phyloP scores from a whole-genome alignment of 176 grass and related monocot genomes.

The Oryza longistaminata region DNA sequence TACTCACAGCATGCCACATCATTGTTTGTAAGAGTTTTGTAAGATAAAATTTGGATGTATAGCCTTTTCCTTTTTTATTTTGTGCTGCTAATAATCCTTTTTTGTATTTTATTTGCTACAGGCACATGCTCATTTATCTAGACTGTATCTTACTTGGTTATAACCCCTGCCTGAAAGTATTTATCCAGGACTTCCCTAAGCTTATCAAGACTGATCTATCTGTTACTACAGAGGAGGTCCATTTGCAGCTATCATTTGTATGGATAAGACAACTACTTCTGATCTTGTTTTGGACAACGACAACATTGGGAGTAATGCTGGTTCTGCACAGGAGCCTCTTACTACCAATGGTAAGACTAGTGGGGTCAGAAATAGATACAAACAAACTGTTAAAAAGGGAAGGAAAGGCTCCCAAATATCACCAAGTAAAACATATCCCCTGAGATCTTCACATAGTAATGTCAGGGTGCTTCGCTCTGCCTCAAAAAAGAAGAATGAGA shows the following conservation, averaged over 20 bases:
- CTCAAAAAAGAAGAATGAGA: constrained; percentile 49
- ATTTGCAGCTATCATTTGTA: constrained; percentile 11
- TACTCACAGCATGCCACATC: no score
- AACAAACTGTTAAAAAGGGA: constrained; percentile 18
- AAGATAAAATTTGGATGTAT: no score
- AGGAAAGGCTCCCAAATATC: constrained; percentile 43
- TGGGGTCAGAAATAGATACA: constrained; percentile 1
- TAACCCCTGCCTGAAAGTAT: background rate
- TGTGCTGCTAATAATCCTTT: background rate
- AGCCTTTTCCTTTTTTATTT: background rate
- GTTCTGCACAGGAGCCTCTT: background rate
- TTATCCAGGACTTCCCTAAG: background rate
- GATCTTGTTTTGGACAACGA: constrained; percentile 15
- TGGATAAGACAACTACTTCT: constrained; percentile 17
- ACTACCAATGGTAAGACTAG: constrained; percentile 4
- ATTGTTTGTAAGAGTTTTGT: no score
- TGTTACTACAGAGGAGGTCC: constrained; percentile 18
- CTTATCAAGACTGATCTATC: constrained; percentile 5
- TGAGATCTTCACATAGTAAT: constrained; percentile 60
- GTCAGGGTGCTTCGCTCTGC: constrained; percentile 60
- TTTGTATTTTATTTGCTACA: constrained; percentile 30
- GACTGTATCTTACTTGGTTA: constrained; percentile 2
- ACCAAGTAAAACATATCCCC: constrained; percentile 51
- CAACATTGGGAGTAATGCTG: background rate
- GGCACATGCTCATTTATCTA: constrained; percentile 19